phyloP scores from a whole-genome alignment of 108 stramenopile species.

The Skeletonema marinoi region DNA sequence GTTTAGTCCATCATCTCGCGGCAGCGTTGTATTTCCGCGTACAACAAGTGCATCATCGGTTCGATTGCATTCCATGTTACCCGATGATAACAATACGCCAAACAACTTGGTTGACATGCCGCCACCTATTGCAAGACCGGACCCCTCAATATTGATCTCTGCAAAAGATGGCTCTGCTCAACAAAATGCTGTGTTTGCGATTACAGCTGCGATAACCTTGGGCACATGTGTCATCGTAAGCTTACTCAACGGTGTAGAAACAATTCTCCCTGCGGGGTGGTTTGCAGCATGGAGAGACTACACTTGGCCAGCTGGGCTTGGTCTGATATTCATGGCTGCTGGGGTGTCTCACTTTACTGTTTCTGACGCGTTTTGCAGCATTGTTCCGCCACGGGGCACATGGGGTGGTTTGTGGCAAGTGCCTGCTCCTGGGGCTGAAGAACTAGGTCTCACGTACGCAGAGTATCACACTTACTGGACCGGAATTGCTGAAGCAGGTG shows the following conservation, averaged over 20 bases:
- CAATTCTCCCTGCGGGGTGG: constrained; percentile 63
- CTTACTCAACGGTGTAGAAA: constrained; percentile 48
- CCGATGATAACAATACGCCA: background rate
- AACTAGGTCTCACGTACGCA: constrained; percentile 64
- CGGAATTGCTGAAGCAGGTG: constrained; percentile 77
- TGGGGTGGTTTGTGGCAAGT: constrained; percentile 91
- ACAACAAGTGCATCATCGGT: background rate
- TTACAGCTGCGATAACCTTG: constrained; percentile 43
- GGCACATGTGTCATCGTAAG: constrained; percentile 56
- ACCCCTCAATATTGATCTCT: constrained; percentile 67
- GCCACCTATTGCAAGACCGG: constrained; percentile 52
- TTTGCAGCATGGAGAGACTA: constrained; percentile 62
- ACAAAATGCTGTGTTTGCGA: constrained; percentile 45
- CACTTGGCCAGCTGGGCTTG: constrained; percentile 73
- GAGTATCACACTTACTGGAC: constrained; percentile 89
- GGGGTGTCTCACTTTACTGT: constrained; percentile 82
- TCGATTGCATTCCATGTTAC: background rate
- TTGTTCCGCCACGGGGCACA: constrained; percentile 81
- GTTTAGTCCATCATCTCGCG: background rate
- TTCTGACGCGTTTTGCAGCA: constrained; percentile 67
- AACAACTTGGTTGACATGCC: background rate
- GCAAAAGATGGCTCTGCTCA: constrained; percentile 55
- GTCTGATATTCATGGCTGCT: constrained; percentile 71
- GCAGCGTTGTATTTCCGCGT: background rate
- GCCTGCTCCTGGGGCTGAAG: constrained; percentile 70